Base-by-base conservation (phyloP, 768 basidiomycete genomes). In the Glaciozyma antarctica region DNA sequence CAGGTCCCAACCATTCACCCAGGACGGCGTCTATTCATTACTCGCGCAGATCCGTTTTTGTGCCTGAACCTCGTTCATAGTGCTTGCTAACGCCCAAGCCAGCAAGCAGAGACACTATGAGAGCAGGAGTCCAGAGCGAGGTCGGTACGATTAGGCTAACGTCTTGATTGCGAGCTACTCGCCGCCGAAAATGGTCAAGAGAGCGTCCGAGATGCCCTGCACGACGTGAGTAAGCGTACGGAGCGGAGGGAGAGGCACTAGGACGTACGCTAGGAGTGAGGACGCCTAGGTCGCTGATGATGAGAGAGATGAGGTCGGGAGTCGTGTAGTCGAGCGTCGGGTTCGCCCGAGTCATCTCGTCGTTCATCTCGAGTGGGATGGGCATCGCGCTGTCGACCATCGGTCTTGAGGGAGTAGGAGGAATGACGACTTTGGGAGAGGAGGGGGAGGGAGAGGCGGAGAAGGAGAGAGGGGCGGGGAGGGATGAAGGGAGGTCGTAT, bases 321-420 rank as follows among this genome's bases (percentile, higher is more conserved):
- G 89, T 87, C 61, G 94, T 97, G 76, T 95, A 92, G 77, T 98
- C 94, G 49, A 94, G 90, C 72, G 86, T 84, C 12, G 93, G 94
- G 76, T 87, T 90, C 75, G 83, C 81, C 54, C 83, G 83, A 71
- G 90, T 85, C 79, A 91, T 86, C 75, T 89, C 87, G 72, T 83
- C 82, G 28, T 87, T 87, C 84, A 94, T 90, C 70, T 78, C 81
- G 77, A 72, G 54, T 34, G 64, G 32, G 6, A 32, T 59, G 52
- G 62, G 66, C 66, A 70, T 58, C 22, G 38, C 15, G 30, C 47
- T 53, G 65, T 55, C 30, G 52, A 63, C 62, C 69, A 68, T 64
- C 38, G 68, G 64, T 44, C 71, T 49, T 38, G 73, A 61, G 0
- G 72, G 67, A 24, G 70, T 70, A 21, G 64, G n/a, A 17, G 67